Conservation (phyloP, 2,329 filamentous ascomycete species). For the Alternaria arbusti region DNA sequence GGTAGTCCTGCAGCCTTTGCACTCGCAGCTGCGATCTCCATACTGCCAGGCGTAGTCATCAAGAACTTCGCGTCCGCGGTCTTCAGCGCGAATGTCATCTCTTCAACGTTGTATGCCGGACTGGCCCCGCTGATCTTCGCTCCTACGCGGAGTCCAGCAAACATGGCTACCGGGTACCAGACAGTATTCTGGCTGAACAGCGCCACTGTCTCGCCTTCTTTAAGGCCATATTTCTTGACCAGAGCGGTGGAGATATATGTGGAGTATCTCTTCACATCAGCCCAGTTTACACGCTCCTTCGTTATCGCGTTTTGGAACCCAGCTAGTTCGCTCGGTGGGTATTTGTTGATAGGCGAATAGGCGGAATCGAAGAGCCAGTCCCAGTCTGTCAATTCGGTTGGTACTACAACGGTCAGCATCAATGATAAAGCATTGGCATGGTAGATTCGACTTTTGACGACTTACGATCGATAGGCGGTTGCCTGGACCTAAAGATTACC, state of each 20-base stretch:
- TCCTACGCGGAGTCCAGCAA: slow-evolving; percentile 60
- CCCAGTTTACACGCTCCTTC: slow-evolving; percentile 64
- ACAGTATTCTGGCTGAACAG: slow-evolving; percentile 70
- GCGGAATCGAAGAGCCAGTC: slow-evolving; percentile 66
- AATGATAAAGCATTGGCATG: not conserved
- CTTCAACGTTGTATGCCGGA: slow-evolving; percentile 70
- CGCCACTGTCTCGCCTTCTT: slow-evolving; percentile 62
- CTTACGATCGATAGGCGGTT: slow-evolving; percentile 52
- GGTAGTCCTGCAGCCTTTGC: slow-evolving; percentile 62
- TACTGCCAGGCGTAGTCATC: slow-evolving; percentile 62
- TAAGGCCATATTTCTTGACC: slow-evolving; percentile 61
- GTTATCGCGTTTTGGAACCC: slow-evolving; percentile 66
- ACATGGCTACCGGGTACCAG: slow-evolving; percentile 71
- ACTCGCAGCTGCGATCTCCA: slow-evolving; percentile 62
- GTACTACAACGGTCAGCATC: slow-evolving; percentile 51
- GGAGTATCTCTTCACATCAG: slow-evolving; percentile 63
- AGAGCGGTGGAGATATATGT: slow-evolving; percentile 67
- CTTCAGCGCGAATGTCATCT: slow-evolving; percentile 70
- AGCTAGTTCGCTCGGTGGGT: slow-evolving; percentile 50
- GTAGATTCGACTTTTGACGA: not conserved
- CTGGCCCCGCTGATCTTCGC: slow-evolving; percentile 67
- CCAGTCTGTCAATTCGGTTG: slow-evolving; percentile 63
- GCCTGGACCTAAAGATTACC: slow-evolving; percentile 52
- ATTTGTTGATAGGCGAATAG: slow-evolving; percentile 57
- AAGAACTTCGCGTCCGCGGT: slow-evolving; percentile 64